Evolutionary conservation across 2,329 filamentous ascomycete species (phyloP), one percentile per base, ranked within the genome.

Genomic region (Calonectria hawksworthii): DNA sequence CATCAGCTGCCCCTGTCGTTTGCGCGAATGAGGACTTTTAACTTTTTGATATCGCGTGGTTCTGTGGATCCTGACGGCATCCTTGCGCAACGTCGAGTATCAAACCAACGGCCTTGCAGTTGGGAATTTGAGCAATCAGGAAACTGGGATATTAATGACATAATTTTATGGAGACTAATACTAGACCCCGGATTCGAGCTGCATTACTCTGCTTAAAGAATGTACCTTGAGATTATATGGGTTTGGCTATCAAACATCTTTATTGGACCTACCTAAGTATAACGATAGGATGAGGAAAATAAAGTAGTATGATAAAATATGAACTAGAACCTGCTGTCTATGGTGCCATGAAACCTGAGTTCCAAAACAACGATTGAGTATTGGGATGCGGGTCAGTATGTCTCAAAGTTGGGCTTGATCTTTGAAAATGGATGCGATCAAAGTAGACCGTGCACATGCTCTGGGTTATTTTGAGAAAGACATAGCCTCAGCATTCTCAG

Each of bases 41-140:
- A 41, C 21, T 36, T 28, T 41, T 41, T 36, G 38, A 18, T 63
- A 36, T 16, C 54, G 30, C 38, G 21, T 69, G 41, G 47, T 7
- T 54, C 26, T 34, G 65, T 56, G 50, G 50, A 36, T 50, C 32
- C 67, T 61, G 52, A 61, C 67, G 50, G 50, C 66, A 56, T 44
- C 66, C 6, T 36, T 23, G 36, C 32, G n/a, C 5, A 47, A 47
- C 18, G 13, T n/a, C 41, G 14, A 30, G 3, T 18, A 30, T 30
- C 14, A 18, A 28, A 3, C 14, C 41, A 52, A 28, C 32, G 14
- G 64, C 10, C 21, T 11, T 34, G 34, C 36, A 21, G 3, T 41
- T 63, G 23, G 23, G 23, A 18, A 28, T 41, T 14, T n/a, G 16
- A 26, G 56, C 11, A 36, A 26, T 32, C 34, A 38, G 34, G n/a